Conservation (phyloP, 2,329 filamentous ascomycete genomes). For the Fusarium sp. region DNA sequence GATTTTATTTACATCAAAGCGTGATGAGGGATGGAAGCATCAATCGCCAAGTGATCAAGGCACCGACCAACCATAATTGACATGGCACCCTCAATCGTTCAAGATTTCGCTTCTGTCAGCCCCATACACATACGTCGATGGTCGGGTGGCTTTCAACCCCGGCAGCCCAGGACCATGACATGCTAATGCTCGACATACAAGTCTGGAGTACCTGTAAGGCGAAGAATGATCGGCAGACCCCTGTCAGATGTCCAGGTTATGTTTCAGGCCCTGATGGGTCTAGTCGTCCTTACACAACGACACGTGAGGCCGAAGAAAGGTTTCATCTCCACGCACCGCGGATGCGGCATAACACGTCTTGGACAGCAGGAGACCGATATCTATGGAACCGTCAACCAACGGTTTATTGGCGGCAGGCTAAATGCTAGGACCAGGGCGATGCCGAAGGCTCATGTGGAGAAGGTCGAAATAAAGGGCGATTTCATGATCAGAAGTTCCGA, state of each 20-base stretch:
- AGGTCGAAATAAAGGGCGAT: conserved; percentile 34
- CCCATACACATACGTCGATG: conserved; percentile 35
- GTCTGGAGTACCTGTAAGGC: conserved; percentile 26
- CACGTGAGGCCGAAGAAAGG: conserved; percentile 46
- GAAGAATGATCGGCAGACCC: conserved; percentile 37
- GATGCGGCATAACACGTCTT: conserved; percentile 43
- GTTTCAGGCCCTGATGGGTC: conserved; percentile 42
- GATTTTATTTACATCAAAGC: conserved; percentile 21
- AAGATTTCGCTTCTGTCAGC: conserved; percentile 41
- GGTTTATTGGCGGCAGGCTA: conserved; percentile 22
- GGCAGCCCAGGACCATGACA: conserved; percentile 36
- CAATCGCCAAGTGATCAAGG: conserved; percentile 37
- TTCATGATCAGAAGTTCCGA: conserved; percentile 40
- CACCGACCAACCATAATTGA: conserved; percentile 37
- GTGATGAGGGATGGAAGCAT: conserved; percentile 16
- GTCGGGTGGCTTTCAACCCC: conserved; percentile 38
- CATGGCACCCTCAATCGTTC: conserved; percentile 34
- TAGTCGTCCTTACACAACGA: conserved; percentile 42
- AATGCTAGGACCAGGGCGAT: conserved; percentile 31
- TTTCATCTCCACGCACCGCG: conserved; percentile 45
- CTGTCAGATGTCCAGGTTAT: conserved; percentile 41
- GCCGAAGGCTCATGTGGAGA: conserved; percentile 33
- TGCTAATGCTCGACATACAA: conserved; percentile 27
- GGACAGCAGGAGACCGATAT: conserved; percentile 31
- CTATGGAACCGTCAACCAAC: conserved; percentile 32